A percentile compares a stretch with the other conserved stretches of the same genome.
Conservation (phyloP, 768 basidiomycete species). For the Basidioascus undulatus region DNA sequence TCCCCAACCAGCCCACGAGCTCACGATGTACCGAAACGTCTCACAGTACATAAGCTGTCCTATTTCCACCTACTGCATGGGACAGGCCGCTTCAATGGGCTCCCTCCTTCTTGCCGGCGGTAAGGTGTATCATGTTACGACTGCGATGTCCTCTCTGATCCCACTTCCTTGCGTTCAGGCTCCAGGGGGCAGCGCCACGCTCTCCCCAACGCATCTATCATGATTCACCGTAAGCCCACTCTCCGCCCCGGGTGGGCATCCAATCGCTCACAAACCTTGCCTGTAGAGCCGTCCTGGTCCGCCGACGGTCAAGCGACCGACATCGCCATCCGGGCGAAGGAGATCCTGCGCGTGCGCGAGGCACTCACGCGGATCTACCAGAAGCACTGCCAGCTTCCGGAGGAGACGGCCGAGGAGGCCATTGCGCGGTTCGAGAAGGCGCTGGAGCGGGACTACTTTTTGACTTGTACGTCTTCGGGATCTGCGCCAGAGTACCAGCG, state of each 20-base stretch:
- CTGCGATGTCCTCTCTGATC: constrained; percentile 6
- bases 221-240: constrained; percentile 70
- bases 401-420: too few species aligned
- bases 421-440: constrained; percentile 39
- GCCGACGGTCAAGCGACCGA: constrained; percentile 85
- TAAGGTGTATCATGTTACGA: constrained; percentile 11
- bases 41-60: constrained; percentile 89
- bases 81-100: constrained; percentile 88
- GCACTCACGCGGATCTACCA: constrained; percentile 51
- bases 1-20: too few species aligned
- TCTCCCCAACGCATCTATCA: constrained; percentile 78
- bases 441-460: constrained; percentile 82
- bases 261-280: constrained; percentile 5
- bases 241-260: background rate
- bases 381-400: too few species aligned
- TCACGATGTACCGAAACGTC: too few species aligned
- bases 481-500: background rate
- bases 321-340: constrained; percentile 85
- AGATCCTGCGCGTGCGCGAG: constrained; percentile 70
- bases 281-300: constrained; percentile 88
- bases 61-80: constrained; percentile 86
- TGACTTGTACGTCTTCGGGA: constrained; percentile 29
- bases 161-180: constrained; percentile 20
- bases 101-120: constrained; percentile 72
- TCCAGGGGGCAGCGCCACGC: constrained; percentile 77